Evolutionary conservation across 192 early-diverging fungal species (phyloP).

Genomic region (Dissophora globulifera): DNA sequence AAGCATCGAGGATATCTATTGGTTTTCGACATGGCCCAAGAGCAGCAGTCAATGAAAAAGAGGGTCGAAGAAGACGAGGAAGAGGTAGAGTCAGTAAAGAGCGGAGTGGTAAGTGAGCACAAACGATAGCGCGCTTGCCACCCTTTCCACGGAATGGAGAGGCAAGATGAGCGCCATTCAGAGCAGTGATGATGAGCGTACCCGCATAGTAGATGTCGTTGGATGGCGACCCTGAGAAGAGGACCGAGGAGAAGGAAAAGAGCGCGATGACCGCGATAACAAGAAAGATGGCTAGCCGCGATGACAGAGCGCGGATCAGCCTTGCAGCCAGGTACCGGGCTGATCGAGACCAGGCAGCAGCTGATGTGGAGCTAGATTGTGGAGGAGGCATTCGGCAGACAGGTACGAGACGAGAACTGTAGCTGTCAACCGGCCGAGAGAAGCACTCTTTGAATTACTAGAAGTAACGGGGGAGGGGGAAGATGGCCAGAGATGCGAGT

Average conservation of each 20-base stretch:
- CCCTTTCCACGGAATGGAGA: too few relatives aligned
- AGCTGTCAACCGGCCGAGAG: not conserved
- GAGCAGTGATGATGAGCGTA: not conserved
- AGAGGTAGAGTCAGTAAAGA: not conserved
- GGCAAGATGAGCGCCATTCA: not conserved
- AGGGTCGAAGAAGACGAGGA: too few relatives aligned
- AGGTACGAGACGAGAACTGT: not conserved
- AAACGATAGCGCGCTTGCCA: too few relatives aligned
- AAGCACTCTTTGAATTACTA: too few relatives aligned
- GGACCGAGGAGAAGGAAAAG: conserved; percentile 39
- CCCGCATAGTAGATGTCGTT: conserved; percentile 53
- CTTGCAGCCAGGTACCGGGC: conserved; percentile 11
- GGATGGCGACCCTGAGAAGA: conserved; percentile 36
- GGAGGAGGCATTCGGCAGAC: conserved; percentile 30
- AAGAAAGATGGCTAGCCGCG: conserved; percentile 24
- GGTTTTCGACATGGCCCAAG: not conserved
- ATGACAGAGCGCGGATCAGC: conserved; percentile 28
- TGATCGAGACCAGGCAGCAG: conserved; percentile 7
- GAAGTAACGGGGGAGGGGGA: too few relatives aligned
- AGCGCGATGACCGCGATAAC: conserved; percentile 38
- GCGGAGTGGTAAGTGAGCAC: not conserved
- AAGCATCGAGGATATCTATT: conserved; percentile 20
- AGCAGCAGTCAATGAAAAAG: not conserved
- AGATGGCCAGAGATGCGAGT: too few relatives aligned
- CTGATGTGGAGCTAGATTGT: conserved; percentile 28